Base-by-base conservation (phyloP, 1,284 basidiomycete species). In the Pseudozyma hubeiensis region DNA sequence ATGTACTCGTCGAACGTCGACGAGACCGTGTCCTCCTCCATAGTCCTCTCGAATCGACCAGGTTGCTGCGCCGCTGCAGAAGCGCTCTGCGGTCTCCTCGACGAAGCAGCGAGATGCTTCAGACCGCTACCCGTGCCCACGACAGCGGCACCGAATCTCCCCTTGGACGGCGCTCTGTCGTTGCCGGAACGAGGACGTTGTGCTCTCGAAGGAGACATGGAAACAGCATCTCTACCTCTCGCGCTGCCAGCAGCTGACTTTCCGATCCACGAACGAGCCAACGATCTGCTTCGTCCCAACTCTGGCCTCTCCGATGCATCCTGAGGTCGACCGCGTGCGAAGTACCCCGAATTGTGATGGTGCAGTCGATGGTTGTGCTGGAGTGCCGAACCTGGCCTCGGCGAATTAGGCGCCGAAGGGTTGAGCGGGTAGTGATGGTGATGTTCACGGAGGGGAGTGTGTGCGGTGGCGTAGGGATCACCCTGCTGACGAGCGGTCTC, bases 401-500 rank as follows among this genome's bases (percentile, higher is more conserved):
- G 54, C 46, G 50, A 41, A 29, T 46, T 56, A 4, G 59, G 57
- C 0, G 24, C 10, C 1, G 44, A 31, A 3, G 51, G 47, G 10
- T 24, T 43, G 4, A 39, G 43, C 13, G 57, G 59, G 39, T 66
- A 64, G 31, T 61, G 65, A 13, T 55, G 53, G 24, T 60, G 70
- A 29, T 47, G 46, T 10, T 50, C 51, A 4, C 30, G 45, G 0
- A 63, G 8, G 3, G 47, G 65, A 1, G 60, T 59, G 53, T 63
- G 53, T 5, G 56, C 31, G 14, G 53, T 59, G 0, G 73, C 71
- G 29, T 54, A 64, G 2, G 70, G 75, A 19, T 77, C 78, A 16
- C 78, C 78, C 49, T 81, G 79, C 30, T 80, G 78, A n/a, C 78
- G 49, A 5, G 78, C 79, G 14, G 61, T 75, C 51, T 81, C 79